Base-by-base conservation (phyloP, 495 filamentous ascomycete genomes). In the Antarctomyces pellizariae region DNA sequence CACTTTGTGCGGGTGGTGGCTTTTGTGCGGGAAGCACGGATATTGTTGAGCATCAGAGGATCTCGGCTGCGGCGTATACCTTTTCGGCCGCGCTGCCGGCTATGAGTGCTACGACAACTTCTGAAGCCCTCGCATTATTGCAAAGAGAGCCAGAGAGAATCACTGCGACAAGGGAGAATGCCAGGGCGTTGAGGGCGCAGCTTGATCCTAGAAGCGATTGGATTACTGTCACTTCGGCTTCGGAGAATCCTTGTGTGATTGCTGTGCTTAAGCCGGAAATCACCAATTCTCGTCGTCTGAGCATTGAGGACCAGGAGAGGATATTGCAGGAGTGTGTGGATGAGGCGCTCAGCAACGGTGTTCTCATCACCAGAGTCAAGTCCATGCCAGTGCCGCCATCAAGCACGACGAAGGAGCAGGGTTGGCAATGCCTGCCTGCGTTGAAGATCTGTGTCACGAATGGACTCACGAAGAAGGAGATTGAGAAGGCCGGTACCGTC, bases 81-180 rank as follows among this genome's bases (percentile, higher is more conserved):
- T 97, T 75, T 54, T 92, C 82, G 23, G 86, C 86, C 7, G 86
- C 89, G 12, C 54, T 95, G 23, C 89, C 86, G 8, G 86, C 86
- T 15, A 71, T 95, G 55, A 59, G 91, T 17, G 82, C 89, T 9
- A 84, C 83, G 14, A 90, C 83, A n/a, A 79, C 84, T 2, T 82
- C 74, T 45, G 86, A 89, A 46, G 76, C 76, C 6, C 56, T 95
- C 24, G 70, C 68, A 22, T 52, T 93, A 31, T 57, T 95, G 21
- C 78, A 92, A 45, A 72, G 65, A 22, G 75, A 68, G 41, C 76
- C 82, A 0, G 80, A 89, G 21, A 60, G 78, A 18, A 48, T 93
- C 22, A 47, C 54, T 1, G 63, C 67, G 36, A 64, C 86, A 38
- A 62, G 84, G 14, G 86, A 93, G 31, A 72, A 78, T 34, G 78